Percentiles rank a stretch among this genome's conserved stretches.
Evolutionary conservation across 2,329 filamentous ascomycete species (phyloP).

Genomic region (Aspergillus proliferans): DNA sequence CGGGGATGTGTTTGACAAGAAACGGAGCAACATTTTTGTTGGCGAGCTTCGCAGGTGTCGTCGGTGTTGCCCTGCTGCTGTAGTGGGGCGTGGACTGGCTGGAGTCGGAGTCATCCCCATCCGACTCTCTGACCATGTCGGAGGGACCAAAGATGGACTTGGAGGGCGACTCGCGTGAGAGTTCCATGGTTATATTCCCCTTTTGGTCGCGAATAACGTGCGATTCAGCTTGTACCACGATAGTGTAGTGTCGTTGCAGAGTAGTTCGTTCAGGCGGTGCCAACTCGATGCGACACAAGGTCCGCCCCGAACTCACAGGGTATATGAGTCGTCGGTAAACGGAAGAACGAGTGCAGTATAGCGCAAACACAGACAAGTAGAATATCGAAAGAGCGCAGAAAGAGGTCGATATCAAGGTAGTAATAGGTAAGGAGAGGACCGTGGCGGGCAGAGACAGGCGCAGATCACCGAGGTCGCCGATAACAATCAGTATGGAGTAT

Average conservation of each 20-base stretch:
- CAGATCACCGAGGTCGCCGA: neutral
- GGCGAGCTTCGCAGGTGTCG: constrained; percentile 55
- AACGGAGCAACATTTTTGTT: constrained; percentile 80
- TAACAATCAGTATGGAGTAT: neutral
- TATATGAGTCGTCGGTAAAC: neutral
- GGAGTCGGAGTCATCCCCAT: constrained; percentile 16
- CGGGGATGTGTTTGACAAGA: constrained; percentile 82
- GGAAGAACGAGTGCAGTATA: neutral
- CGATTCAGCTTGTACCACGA: neutral
- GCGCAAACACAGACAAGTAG: neutral
- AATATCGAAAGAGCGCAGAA: neutral
- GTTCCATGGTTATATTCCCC: neutral
- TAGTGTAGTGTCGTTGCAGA: too few relatives aligned
- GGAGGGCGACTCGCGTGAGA: constrained; percentile 3
- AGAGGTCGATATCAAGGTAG: neutral
- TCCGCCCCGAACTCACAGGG: neutral
- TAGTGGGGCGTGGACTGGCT: constrained; percentile 19
- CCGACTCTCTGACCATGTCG: constrained; percentile 8
- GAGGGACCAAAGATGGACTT: constrained; percentile 17
- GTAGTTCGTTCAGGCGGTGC: too few relatives aligned
- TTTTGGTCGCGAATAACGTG: neutral
- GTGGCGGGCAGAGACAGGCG: neutral
- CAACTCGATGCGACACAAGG: neutral
- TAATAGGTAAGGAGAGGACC: neutral
- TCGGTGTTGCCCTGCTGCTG: constrained; percentile 32